Evolutionary conservation across 768 basidiomycete species (phyloP), one percentile per base, ranked within the genome.

Genomic region (Dendrothele bispora): DNA sequence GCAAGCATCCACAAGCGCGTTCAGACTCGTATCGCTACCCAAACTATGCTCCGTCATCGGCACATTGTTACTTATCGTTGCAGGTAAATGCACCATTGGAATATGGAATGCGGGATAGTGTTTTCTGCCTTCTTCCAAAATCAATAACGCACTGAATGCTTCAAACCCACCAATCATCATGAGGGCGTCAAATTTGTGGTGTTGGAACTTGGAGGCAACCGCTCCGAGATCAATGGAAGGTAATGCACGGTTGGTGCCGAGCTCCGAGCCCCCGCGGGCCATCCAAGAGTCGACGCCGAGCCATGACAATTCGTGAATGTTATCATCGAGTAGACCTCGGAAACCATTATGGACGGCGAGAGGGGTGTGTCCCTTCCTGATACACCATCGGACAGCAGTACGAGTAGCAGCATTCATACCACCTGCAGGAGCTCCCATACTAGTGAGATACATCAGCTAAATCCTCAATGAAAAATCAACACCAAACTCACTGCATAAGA

Each of bases 401-500:
- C 95, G 88, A 1, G 93, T 97, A 0, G 95, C 97, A 2, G 97
- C 95, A 62, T 98, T 98, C 92, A 98, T 98, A 7, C 97, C 97
- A 38, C 95, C 95, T 2, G 97, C 97, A 4, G 97, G 95, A 1
- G 97, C 97, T 42, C 97, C 95, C 61, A 94, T 85, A 60, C 94
- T 95, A 55, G 29, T 36, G 11, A 28, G 15, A 47, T 48, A 28
- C 3, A 46, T 35, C 59, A 38, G 59, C 25, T 29, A 35, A 28
- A 35, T 35, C n/a, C 15, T 25, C 26, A 49, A 14, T 52, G 34
- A 46, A 8, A 3, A 21, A 20, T 46, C 11, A 39, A 4, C 39
- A n/a, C 18, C 18, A 25, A 11, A 64, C 86, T 71, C 69, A 90
- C 91, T 92, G 90, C 72, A 92, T 84, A 50, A 93, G 85, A 1